Base-by-base conservation (phyloP, 805 yeast genomes). In the Saccharomycopsis olivae region DNA sequence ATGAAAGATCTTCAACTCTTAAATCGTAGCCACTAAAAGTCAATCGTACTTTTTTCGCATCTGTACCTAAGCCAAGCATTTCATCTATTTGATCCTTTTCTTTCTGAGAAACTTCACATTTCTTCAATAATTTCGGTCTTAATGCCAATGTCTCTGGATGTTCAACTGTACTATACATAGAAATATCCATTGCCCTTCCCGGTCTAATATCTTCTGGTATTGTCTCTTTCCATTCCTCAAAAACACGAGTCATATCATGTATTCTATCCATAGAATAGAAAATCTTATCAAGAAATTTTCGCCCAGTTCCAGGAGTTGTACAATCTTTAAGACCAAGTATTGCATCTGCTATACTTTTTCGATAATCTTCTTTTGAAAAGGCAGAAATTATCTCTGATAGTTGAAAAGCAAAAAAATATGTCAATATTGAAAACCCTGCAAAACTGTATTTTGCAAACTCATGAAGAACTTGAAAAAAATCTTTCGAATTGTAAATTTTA, bases 161-260 rank as follows among this genome's bases (percentile, higher is more conserved):
- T n/a, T n/a, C n/a, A n/a, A n/a, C n/a, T n/a, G n/a, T n/a, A n/a
- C n/a, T n/a, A 23, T 23, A 23, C 25, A 23, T 23, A 8, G 25
- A 23, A 23, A 23, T 23, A 23, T 23, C 25, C 6, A 23, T 23
- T 21, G 16, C 15, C n/a, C 9, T 18, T 11, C 39, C 41, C 6
- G 48, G 48, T n/a, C 46, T n/a, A 19, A 45, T 32, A 27, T 39
- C 39, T 29, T 36, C 36, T 10, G 48, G 48, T 17, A 44, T 14
- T 11, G 28, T 19, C 3, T 35, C 13, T 15, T 38, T 30, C 48
- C 48, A 44, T 11, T 14, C 14, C 18, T 42, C 38, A 10, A 41
- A 38, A 11, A 41, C 36, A 8, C 10, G 25, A 8, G 6, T 23
- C 25, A 23, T 8, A 14, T 21, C 20, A 13, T 28, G 29, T 4